Base-by-base conservation (phyloP, 75 land plant species). In the Adiantum capillusveneris region DNA sequence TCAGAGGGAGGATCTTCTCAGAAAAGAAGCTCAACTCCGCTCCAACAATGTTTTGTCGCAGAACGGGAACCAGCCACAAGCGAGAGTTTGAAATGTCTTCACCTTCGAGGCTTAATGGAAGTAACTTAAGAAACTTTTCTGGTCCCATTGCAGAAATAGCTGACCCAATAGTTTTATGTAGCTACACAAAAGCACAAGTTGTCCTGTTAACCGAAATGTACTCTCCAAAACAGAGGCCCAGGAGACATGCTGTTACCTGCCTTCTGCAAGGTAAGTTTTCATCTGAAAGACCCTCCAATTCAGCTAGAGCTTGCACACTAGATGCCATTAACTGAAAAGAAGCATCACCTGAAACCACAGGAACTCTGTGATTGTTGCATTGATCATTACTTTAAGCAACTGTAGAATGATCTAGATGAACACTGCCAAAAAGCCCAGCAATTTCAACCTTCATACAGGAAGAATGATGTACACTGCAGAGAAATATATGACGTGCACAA, bases 61-160 rank as follows among this genome's bases (percentile, higher is more conserved):
- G 34, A 26, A 95, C 78, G 31, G 96, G 99, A 56, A 95, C 63
- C 37, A 95, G 58, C 99, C 99, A 95, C 2, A 83, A 61, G 54
- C 85, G 72, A 11, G 73, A 70, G 59, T 84, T 65, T 1, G 84
- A 73, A 17, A 75, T 36, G 46, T 79, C 79, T 31, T 77, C 65
- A 27, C 65, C 60, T 30, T 86, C 85, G 69, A 93, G 64, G 1
- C 83, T 76, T 13, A 93, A 70, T 20, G 98, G 90, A 6, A 95
- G 29, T 51, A 86, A 25, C 27, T 59, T 56, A 59, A 95, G 64
- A 68, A 95, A 80, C 7, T 52, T 63, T 26, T 86, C 80, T 28
- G 99, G 96, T 19, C 99, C 99, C 91, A 95, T 81, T 26, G 96
- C 96, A 29, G 78, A 80, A 46, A 95, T 62, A 17, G 92, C 99